These are phyloP conservation scores for Diaporthe nobilis DNA, from an alignment of 2,329 filamentous ascomycete genomes.

Conservation along the genomic window DNA sequence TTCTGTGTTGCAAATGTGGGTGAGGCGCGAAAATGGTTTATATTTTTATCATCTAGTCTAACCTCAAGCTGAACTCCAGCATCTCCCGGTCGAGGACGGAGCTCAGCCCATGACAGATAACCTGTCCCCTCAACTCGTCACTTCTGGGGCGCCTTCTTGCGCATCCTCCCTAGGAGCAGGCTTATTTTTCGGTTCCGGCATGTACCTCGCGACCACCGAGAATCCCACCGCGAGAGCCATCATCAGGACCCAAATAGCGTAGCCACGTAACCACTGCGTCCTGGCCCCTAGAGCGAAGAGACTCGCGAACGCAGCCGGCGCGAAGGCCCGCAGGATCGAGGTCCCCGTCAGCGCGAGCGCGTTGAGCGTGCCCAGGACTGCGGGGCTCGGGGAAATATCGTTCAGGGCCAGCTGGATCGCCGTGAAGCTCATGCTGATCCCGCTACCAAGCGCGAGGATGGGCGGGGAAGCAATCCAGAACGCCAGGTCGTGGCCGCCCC, in stretches of 20 bases:
- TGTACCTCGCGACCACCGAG: constrained; percentile 48
- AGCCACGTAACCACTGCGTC: constrained; percentile 72
- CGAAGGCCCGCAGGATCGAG: constrained; percentile 74
- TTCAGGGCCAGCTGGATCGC: constrained; percentile 81
- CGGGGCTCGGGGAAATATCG: constrained; percentile 76
- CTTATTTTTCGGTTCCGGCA: constrained; percentile 54
- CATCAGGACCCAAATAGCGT: constrained; percentile 76
- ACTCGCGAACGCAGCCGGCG: constrained; percentile 75
- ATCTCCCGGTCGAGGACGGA: background rate
- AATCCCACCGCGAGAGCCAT: constrained; percentile 54
- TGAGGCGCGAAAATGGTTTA: background rate
- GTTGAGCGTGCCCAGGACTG: constrained; percentile 79
- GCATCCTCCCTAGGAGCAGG: background rate
- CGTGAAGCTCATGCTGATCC: constrained; percentile 79
- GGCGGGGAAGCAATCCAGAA: constrained; percentile 71
- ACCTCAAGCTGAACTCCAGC: background rate
- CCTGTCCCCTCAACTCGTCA: background rate
- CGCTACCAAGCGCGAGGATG: constrained; percentile 68
- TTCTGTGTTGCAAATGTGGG: background rate
- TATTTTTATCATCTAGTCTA: background rate
- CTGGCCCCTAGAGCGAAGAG: constrained; percentile 78
- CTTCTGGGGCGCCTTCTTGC: background rate
- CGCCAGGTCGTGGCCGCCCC: constrained; percentile 54
- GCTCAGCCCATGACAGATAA: background rate
- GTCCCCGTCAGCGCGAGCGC: constrained; percentile 74